Conservation (phyloP, 495 filamentous ascomycete genomes). For the Echria macrotheca region DNA sequence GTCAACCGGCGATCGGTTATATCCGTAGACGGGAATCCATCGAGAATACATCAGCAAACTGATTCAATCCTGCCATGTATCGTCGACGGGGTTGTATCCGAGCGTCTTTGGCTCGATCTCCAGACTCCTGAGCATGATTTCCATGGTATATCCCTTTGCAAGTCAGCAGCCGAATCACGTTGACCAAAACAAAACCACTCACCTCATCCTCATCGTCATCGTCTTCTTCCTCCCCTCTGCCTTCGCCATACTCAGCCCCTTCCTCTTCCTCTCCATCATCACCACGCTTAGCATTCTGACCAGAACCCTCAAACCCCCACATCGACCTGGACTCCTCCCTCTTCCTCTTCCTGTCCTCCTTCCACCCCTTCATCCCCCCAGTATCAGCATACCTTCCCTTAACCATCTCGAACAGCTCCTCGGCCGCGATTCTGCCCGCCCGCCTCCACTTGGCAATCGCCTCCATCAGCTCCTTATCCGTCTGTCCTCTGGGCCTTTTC, state of each 20-base stretch:
- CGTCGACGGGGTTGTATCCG: constrained; percentile 24
- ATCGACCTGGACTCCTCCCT: background rate
- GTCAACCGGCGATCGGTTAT: too few relatives aligned
- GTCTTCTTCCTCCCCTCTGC: constrained; percentile 5
- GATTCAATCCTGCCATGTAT: constrained; percentile 26
- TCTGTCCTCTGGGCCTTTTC: background rate
- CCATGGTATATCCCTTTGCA: constrained; percentile 26
- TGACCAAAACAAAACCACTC: background rate
- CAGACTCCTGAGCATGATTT: constrained; percentile 29
- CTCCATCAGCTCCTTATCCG: constrained; percentile 20
- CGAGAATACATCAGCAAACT: too few relatives aligned
- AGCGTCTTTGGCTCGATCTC: constrained; percentile 27
- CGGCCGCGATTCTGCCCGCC: constrained; percentile 23
- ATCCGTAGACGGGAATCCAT: too few relatives aligned
- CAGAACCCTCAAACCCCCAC: background rate
- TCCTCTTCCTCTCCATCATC: constrained; percentile 10
- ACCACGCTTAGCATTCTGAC: background rate
- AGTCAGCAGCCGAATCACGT: constrained; percentile 5
- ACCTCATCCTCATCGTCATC: background rate
- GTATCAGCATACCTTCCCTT: constrained; percentile 22
- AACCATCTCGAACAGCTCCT: constrained; percentile 28
- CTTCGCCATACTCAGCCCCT: too few relatives aligned
- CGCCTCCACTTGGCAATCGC: constrained; percentile 19
- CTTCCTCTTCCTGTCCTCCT: background rate
- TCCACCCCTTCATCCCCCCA: constrained; percentile 13